phyloP scores from a whole-genome alignment of 441 rosid genomes.

The Iberis amara region DNA sequence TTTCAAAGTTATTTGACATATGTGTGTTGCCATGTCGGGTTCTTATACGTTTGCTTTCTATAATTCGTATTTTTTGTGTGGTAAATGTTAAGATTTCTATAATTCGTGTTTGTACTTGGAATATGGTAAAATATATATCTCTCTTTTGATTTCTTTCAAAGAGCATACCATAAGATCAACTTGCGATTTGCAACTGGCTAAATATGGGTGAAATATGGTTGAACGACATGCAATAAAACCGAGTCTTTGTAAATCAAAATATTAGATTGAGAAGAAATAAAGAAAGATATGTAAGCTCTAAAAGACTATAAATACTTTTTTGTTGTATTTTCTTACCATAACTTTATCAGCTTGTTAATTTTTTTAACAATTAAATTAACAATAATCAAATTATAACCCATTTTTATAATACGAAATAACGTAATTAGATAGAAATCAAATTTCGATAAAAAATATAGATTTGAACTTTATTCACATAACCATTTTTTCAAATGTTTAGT shows the following conservation, averaged over 20 bases:
- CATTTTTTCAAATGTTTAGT: neutral
- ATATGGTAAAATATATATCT: neutral
- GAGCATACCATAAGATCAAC: too few relatives aligned
- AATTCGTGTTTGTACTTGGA: neutral
- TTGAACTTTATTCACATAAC: too few relatives aligned
- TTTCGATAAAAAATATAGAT: too few relatives aligned
- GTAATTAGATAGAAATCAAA: too few relatives aligned
- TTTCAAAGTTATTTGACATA: conserved; percentile 8
- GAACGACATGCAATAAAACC: conserved; percentile 6
- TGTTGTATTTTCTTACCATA: neutral
- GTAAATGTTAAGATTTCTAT: neutral
- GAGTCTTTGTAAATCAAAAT: too few relatives aligned
- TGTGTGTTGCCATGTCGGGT: conserved; percentile 13
- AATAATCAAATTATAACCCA: too few relatives aligned
- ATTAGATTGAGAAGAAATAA: neutral
- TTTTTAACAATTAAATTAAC: too few relatives aligned
- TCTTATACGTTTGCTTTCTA: too few relatives aligned
- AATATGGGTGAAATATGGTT: conserved; percentile 17
- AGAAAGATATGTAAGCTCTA: neutral
- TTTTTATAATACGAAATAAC: too few relatives aligned
- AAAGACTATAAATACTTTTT: neutral
- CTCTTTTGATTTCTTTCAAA: too few relatives aligned
- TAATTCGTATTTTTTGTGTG: too few relatives aligned
- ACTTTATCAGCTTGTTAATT: neutral
- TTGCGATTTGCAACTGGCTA: conserved; percentile 20